A percentile compares a stretch with the other conserved stretches of the same genome.
These are phyloP conservation scores for Botrytis paeoniae DNA, from an alignment of 2,329 filamentous ascomycete species.

Conservation along the genomic window DNA sequence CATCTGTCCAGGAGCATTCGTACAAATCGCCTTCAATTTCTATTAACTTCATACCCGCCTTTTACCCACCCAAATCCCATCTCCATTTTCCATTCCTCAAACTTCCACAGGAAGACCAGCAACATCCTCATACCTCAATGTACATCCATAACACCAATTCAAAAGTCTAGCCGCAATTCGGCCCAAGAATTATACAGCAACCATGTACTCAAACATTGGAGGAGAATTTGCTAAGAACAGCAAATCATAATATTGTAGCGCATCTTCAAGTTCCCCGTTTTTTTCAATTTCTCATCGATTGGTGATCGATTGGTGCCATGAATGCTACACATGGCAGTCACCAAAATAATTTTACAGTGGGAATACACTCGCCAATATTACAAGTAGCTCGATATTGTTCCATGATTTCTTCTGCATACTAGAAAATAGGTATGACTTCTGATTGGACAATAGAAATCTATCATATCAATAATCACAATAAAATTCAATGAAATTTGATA, in stretches of 20 bases:
- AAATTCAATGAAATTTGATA: neutral
- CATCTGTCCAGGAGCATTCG: neutral
- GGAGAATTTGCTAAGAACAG: neutral
- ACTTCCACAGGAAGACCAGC: conserved; percentile 45
- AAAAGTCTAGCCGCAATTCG: conserved; percentile 34
- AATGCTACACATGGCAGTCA: conserved; percentile 39
- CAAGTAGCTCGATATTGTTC: conserved; percentile 24
- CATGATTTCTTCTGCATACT: conserved; percentile 17
- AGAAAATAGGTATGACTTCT: neutral
- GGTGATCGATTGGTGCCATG: conserved; percentile 40
- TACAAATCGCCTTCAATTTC: neutral
- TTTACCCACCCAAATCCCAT: conserved; percentile 28
- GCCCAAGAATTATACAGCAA: conserved; percentile 29
- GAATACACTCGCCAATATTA: conserved; percentile 23
- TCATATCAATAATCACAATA: neutral
- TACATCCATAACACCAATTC: conserved; percentile 38
- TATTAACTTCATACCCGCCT: conserved; percentile 38
- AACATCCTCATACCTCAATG: conserved; percentile 40
- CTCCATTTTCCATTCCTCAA: conserved; percentile 33
- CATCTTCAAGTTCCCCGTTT: conserved; percentile 37
- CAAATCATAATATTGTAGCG: conserved; percentile 19
- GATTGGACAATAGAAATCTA: neutral
- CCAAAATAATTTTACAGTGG: conserved; percentile 35
- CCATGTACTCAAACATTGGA: conserved; percentile 24
- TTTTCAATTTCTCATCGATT: no score